Evolutionary conservation across 176 grass and related monocot species (phyloP).

Genomic region (Lolium rigidum): DNA sequence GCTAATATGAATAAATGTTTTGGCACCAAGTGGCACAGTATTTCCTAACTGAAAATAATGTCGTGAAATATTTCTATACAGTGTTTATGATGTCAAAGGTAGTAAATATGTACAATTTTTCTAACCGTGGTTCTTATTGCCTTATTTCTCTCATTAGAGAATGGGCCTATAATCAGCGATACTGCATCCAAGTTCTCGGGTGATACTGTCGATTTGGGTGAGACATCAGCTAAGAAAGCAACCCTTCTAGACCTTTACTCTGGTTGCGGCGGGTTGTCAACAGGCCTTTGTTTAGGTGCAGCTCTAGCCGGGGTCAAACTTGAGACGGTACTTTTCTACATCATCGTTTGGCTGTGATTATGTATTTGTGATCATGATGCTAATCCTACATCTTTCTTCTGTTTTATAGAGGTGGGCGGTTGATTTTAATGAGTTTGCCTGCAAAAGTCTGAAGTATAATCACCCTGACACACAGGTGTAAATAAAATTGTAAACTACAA

Average conservation of each 20-base stretch:
- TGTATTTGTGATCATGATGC: neutral
- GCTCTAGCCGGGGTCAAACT: conserved; percentile 66
- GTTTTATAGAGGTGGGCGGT: conserved; percentile 70
- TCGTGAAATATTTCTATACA: neutral
- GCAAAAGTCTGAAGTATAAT: conserved; percentile 77
- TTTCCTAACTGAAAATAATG: neutral
- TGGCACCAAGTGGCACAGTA: neutral
- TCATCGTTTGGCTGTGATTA: neutral
- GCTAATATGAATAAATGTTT: neutral
- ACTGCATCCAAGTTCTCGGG: neutral
- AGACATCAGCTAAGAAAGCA: neutral
- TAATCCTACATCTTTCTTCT: neutral
- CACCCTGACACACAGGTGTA: conserved; percentile 72
- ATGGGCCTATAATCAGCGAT: neutral
- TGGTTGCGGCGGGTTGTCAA: conserved; percentile 93
- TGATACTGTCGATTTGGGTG: neutral
- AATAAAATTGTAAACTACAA: neutral
- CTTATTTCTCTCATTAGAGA: conserved; percentile 4
- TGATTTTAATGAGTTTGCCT: conserved; percentile 69
- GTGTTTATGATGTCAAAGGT: neutral
- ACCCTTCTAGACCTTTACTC: conserved; percentile 85
- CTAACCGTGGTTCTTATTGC: neutral
- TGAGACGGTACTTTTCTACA: conserved; percentile 59
- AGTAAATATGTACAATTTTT: neutral
- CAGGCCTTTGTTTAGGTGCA: conserved; percentile 76